Evolutionary conservation across 225 moss, liverwort and hornwort genomes (phyloP).

Genomic region (Physcomitrium patens): DNA sequence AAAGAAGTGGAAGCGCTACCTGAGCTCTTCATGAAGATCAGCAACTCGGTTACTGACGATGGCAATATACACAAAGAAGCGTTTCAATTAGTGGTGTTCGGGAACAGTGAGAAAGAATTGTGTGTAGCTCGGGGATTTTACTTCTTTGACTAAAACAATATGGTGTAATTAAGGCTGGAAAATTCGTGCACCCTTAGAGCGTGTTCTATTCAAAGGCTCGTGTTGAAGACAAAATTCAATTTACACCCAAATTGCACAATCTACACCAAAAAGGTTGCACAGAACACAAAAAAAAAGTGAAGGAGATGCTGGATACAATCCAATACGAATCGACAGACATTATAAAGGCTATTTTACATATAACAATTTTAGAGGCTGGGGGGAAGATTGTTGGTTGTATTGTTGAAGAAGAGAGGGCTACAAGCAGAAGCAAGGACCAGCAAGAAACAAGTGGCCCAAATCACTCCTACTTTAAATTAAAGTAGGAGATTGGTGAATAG

Average conservation of each 20-base stretch:
- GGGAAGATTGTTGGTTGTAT: constrained; percentile 54
- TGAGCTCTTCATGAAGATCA: constrained; percentile 55
- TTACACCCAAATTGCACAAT: constrained; percentile 29
- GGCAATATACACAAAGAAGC: constrained; percentile 49
- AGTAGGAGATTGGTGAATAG: no score
- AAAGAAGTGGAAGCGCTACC: constrained; percentile 52
- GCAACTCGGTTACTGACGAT: constrained; percentile 53
- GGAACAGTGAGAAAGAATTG: constrained; percentile 43
- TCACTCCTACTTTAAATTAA: no score
- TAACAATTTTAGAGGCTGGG: constrained; percentile 56
- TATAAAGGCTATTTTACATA: constrained; percentile 52
- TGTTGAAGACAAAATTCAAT: constrained; percentile 48
- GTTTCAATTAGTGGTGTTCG: constrained; percentile 36
- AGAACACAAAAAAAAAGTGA: constrained; percentile 63
- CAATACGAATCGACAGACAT: constrained; percentile 52
- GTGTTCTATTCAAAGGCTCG: constrained; percentile 52
- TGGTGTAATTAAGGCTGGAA: constrained; percentile 65
- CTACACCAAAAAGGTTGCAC: constrained; percentile 55
- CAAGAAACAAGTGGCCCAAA: no score
- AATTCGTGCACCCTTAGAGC: constrained; percentile 55
- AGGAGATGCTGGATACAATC: constrained; percentile 53
- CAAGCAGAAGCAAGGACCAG: no score
- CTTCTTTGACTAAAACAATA: constrained; percentile 59
- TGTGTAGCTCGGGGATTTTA: constrained; percentile 58
- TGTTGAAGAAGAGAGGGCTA: constrained; percentile 47